Evolutionary conservation across 306 rosid species (phyloP).

Genomic region (Vigna reflexopilosa): DNA sequence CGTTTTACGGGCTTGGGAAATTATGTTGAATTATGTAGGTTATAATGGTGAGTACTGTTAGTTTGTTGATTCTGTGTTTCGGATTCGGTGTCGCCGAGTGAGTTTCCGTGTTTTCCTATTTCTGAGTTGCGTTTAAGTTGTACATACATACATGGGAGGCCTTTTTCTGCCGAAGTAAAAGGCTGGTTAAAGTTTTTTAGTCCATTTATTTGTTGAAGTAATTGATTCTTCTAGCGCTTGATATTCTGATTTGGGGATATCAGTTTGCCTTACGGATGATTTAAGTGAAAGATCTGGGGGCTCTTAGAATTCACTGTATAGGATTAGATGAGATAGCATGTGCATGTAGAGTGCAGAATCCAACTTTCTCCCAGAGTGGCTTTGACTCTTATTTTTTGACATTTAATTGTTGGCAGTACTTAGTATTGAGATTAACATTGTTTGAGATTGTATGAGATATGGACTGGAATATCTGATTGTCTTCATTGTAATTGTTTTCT

Average conservation of each 20-base stretch:
- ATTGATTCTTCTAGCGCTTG: not conserved
- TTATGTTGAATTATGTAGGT: not conserved
- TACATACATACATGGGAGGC: too few relatives aligned
- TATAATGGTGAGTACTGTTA: not conserved
- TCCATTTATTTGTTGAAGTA: not conserved
- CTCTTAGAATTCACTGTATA: not conserved
- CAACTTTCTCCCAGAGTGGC: too few relatives aligned
- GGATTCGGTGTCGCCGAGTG: too few relatives aligned
- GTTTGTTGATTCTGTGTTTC: too few relatives aligned
- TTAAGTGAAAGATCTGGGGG: too few relatives aligned
- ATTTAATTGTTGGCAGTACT: too few relatives aligned
- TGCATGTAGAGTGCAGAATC: too few relatives aligned
- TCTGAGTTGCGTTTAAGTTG: not conserved
- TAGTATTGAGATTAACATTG: too few relatives aligned
- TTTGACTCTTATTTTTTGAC: too few relatives aligned
- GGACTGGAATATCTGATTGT: not conserved
- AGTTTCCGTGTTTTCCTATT: not conserved
- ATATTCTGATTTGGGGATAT: not conserved
- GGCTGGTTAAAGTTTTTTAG: not conserved
- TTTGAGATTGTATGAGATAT: not conserved
- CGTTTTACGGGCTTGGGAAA: not conserved
- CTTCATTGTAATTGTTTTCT: not conserved
- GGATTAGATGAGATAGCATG: too few relatives aligned
- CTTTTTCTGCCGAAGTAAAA: not conserved
- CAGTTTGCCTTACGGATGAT: not conserved